Base-by-base conservation (phyloP, 257 asterid species). In the Phtheirospermum japonicum region DNA sequence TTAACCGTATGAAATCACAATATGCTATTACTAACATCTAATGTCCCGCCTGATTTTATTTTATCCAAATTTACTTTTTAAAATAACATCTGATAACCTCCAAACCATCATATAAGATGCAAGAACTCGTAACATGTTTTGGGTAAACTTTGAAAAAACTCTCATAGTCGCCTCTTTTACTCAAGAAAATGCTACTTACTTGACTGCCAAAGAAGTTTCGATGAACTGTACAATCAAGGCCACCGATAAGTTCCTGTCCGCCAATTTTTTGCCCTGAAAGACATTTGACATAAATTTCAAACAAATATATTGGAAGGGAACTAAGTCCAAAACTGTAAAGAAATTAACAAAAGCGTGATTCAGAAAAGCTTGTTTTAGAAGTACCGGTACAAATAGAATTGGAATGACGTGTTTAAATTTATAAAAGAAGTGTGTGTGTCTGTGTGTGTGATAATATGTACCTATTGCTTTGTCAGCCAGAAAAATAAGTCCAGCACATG, bases 401-500 rank as follows among this genome's bases (percentile, higher is more conserved):
- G n/a, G n/a, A n/a, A n/a, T n/a, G n/a, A n/a, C n/a, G n/a, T n/a
- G n/a, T n/a, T n/a, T n/a, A n/a, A n/a, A n/a, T n/a, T n/a, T n/a
- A n/a, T n/a, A n/a, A n/a, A n/a, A n/a, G n/a, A n/a, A n/a, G n/a
- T n/a, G n/a, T n/a, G n/a, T n/a, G n/a, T n/a, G n/a, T n/a, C n/a
- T n/a, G n/a, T n/a, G n/a, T n/a, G n/a, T n/a, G n/a, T n/a, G n/a
- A n/a, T n/a, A 33, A 56, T 12, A 72, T 77, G 17, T 54, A 93
- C 99, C 99, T 52, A 61, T 67, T 63, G 97, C 96, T 76, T 66
- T 93, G 81, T 93, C 78, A 12, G 99, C 97, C 81, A 93, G 64
- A 70, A 93, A 93, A 45, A 93, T 93, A 63, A 93, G 95, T 60
- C 99, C 99, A 4, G 99, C 99, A 68, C 99, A 93, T 16, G 99